Evolutionary conservation across 176 grass and related monocot genomes (phyloP).

Genomic region (Aegilops tauschii): DNA sequence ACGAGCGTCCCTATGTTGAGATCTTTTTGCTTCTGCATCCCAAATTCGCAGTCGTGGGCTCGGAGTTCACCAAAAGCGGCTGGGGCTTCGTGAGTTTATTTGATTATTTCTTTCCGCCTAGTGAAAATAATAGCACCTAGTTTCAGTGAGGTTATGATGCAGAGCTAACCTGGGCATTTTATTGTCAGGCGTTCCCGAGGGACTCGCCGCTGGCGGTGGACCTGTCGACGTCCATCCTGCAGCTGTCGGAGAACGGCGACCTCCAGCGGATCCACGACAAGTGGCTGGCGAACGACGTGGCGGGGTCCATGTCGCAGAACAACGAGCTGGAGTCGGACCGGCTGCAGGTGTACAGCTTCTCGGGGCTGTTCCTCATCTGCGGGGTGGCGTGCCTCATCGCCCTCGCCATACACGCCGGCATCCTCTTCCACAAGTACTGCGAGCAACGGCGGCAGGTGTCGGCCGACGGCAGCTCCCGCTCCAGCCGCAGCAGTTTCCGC

Average conservation of each 20-base stretch:
- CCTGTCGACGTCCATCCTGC: slow-evolving; percentile 78
- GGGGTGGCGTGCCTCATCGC: slow-evolving; percentile 59
- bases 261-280: slow-evolving; percentile 80
- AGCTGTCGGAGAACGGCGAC: slow-evolving; percentile 81
- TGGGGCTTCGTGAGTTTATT: slow-evolving; percentile 75
- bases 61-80: slow-evolving; percentile 75
- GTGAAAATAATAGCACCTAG: too few relatives aligned
- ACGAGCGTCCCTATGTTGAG: slow-evolving; percentile 60
- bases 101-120: neutral
- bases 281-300: slow-evolving; percentile 42
- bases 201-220: slow-evolving; percentile 71
- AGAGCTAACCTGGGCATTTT: neutral
- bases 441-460: neutral
- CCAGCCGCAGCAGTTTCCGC: slow-evolving; percentile 32
- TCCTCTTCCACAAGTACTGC: slow-evolving; percentile 43
- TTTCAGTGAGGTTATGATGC: neutral
- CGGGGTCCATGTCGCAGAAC: neutral
- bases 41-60: slow-evolving; percentile 59
- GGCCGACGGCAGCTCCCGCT: neutral
- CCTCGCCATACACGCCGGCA: slow-evolving; percentile 53
- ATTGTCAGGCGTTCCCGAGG: slow-evolving; percentile 56
- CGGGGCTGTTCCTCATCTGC: slow-evolving; percentile 71
- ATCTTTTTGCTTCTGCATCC: slow-evolving; percentile 49
- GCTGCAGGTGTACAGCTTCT: slow-evolving; percentile 70
- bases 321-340: slow-evolving; percentile 34